Base-by-base conservation (phyloP, 306 rosid genomes). In the Pueraria montana region DNA sequence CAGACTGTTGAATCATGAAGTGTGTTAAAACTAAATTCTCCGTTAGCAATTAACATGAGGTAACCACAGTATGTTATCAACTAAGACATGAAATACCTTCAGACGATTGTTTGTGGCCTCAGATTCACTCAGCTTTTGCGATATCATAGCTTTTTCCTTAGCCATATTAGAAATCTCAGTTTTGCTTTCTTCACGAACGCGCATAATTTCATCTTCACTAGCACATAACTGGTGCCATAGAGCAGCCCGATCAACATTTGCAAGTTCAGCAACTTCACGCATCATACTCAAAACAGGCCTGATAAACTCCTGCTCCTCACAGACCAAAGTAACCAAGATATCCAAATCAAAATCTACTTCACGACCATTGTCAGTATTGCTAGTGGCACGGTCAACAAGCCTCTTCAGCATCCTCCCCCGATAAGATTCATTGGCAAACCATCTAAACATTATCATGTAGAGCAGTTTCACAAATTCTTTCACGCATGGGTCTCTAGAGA, bases 161-260 rank as follows among this genome's bases (percentile, higher is more conserved):
- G 80, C 87, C 89, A 88, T 83, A 76, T 78, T 88, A 53, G 97
- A 87, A 78, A 86, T 85, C 84, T 96, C 99, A 34, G 83, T 86
- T 88, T 91, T 91, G 87, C 79, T 84, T 88, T 92, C 97, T 72
- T 94, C 97, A 76, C 95, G 93, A 40, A 86, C 53, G 2, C 85
- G 94, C 43, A 90, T 72, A 72, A 91, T 94, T 84, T 96, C 99
- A 84, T 96, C 97, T 85, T 94, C 98, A 84, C 90, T 92, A 9
- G 98, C 92, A 83, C 98, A 96, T 82, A 96, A 84, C 87, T 94
- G 97, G 83, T 96, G 98, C 99, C 98, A 94, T 64, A 94, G 90
- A 76, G 97, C 97, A 79, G 98, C 97, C 71, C 99, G 92, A 81
- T 94, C 95, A 43, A 92, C 97, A 81, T 92, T 94, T 71, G 97